Percentiles rank a stretch among this genome's conserved stretches.
These are phyloP conservation scores for Striga hermonthica DNA, from an alignment of 305 asterid species.

Conservation along the genomic window DNA sequence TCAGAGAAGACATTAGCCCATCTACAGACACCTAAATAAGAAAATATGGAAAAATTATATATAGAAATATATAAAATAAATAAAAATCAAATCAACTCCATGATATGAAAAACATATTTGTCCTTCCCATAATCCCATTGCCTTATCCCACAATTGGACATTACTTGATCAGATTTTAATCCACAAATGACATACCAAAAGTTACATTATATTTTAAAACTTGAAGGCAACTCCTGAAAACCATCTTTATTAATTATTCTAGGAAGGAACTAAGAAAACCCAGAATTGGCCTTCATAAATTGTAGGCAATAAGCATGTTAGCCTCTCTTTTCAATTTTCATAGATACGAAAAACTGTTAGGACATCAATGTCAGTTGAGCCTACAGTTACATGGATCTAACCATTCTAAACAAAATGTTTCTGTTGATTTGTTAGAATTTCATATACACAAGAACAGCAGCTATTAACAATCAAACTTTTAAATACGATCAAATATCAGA, in stretches of 20 bases:
- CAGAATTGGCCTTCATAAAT: neutral
- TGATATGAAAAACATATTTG: neutral
- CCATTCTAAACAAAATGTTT: no score
- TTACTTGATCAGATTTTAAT: neutral
- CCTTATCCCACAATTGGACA: neutral
- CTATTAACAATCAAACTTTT: no score
- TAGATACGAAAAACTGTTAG: neutral
- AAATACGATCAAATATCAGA: neutral
- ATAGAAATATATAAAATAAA: neutral
- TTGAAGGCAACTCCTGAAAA: neutral
- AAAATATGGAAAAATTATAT: neutral
- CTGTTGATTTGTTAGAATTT: no score
- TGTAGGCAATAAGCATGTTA: conserved; percentile 3
- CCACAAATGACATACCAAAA: conserved; percentile 11
- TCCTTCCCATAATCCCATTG: conserved; percentile 10
- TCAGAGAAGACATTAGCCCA: no score
- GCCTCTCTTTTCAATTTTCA: neutral
- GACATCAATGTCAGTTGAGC: neutral
- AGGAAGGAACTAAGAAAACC: no score
- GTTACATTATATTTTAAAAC: neutral
- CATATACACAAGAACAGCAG: no score
- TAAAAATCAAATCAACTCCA: neutral
- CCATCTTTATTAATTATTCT: no score
- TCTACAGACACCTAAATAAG: conserved; percentile 8
- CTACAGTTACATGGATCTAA: neutral